Evolutionary conservation across 2,329 filamentous ascomycete genomes (phyloP).

Genomic region (Aspergillus sp.): DNA sequence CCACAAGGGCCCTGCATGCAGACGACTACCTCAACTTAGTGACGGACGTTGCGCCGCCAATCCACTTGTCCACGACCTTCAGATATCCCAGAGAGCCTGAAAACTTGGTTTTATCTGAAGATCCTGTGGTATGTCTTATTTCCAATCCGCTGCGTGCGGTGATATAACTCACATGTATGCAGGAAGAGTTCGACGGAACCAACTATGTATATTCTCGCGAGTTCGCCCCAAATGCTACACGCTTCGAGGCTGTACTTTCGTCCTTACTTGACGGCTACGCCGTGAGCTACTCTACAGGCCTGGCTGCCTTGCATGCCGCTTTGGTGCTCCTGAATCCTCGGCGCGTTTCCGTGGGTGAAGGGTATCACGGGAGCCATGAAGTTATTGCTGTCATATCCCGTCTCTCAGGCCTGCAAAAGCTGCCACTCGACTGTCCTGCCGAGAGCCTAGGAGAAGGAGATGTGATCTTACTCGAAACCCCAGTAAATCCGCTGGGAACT

Average conservation of each 20-base stretch:
- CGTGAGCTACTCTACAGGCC: conserved; percentile 80
- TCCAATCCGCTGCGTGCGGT: no score
- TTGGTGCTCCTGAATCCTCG: conserved; percentile 80
- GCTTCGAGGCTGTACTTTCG: conserved; percentile 83
- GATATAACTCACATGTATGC: background rate
- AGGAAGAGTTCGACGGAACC: conserved; percentile 27
- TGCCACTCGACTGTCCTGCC: conserved; percentile 72
- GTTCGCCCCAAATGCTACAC: conserved; percentile 77
- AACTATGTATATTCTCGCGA: conserved; percentile 83
- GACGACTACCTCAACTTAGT: conserved; percentile 76
- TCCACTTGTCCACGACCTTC: conserved; percentile 91
- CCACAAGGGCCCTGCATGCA: conserved; percentile 74
- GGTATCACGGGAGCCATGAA: conserved; percentile 93
- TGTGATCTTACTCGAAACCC: conserved; percentile 88
- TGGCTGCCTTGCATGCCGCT: conserved; percentile 85
- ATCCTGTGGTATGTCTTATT: conserved; percentile 56
- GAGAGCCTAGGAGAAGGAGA: conserved; percentile 75
- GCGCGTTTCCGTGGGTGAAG: conserved; percentile 77
- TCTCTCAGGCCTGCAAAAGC: conserved; percentile 73
- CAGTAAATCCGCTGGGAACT: conserved; percentile 86
- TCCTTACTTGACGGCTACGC: conserved; percentile 67
- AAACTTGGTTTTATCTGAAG: conserved; percentile 57
- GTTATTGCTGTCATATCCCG: conserved; percentile 75
- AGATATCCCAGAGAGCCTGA: conserved; percentile 75
- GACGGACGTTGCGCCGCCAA: conserved; percentile 80